These are phyloP conservation scores for Ascochyta lentis DNA, from an alignment of 2,329 filamentous ascomycete genomes.

Conservation along the genomic window DNA sequence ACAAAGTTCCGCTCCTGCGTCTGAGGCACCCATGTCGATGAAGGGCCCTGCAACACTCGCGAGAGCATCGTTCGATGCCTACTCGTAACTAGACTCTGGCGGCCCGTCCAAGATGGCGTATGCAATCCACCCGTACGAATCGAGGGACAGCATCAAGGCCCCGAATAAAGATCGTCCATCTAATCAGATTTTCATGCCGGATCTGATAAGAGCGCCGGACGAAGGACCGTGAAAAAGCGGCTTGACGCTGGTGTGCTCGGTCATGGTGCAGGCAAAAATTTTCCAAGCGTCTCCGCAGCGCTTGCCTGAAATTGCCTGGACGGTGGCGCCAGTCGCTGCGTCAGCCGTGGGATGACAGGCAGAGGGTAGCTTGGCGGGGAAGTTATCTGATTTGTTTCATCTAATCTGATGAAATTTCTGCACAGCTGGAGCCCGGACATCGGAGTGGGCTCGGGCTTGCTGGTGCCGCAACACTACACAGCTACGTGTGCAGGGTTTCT, in stretches of 20 bases:
- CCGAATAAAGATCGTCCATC: constrained; percentile 28
- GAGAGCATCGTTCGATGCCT: constrained; percentile 39
- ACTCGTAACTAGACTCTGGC: constrained; percentile 26
- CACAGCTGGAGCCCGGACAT: constrained; percentile 14
- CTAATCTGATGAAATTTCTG: constrained; percentile 37
- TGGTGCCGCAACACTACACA: constrained; percentile 13
- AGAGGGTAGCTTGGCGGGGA: constrained; percentile 23
- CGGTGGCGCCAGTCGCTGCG: constrained; percentile 15
- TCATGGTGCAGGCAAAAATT: constrained; percentile 40
- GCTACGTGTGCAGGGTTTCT: constrained; percentile 30
- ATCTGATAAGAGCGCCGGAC: constrained; percentile 42
- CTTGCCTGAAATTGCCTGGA: constrained; percentile 24
- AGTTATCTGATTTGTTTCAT: constrained; percentile 25
- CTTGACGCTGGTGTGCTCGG: constrained; percentile 16
- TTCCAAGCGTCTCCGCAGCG: constrained; percentile 35
- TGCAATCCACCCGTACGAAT: constrained; percentile 24
- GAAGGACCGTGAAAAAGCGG: constrained; percentile 19
- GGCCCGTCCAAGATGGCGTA: constrained; percentile 30
- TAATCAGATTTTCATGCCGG: constrained; percentile 29
- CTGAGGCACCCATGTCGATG: constrained; percentile 28
- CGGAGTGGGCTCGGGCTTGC: constrained; percentile 30
- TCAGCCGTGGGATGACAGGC: constrained; percentile 30
- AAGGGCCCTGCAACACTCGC: constrained; percentile 28
- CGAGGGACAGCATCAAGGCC: constrained; percentile 16
- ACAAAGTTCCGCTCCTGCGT: constrained; percentile 23